Base-by-base conservation (phyloP, 1,284 basidiomycete species). In the Lignosus rhinocerotis region DNA sequence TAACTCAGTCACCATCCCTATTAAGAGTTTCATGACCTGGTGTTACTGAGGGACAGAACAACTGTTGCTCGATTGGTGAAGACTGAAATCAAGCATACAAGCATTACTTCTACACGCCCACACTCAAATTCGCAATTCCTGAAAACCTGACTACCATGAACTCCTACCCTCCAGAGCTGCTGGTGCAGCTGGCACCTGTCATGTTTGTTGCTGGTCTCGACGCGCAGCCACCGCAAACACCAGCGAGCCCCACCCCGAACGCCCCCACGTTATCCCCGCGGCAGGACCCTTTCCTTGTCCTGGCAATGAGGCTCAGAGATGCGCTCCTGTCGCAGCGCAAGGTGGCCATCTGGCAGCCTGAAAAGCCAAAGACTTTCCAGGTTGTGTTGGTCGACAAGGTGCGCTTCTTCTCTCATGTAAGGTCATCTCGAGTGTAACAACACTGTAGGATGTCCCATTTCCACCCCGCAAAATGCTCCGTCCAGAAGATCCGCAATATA, bases 161-260 rank as follows among this genome's bases (percentile, higher is more conserved):
- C 73, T 93, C 92, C 30, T 95, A 95, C 77, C 93, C 93, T 12
- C 79, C 83, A 57, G 92, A 94, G 75, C 78, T 95, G 57, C 79
- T 96, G 62, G 80, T 84, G 44, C 94, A 96, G 72, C 85, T 93
- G 51, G 87, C 86, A 38, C 95, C 95, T 25, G 86, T 96, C 51
- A 92, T 97, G 90, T 96, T 96, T 70, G 89, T 95, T 32, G 93
- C 93, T 25, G 94, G 95, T 0, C 82, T 97, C 38, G 86, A 86
- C 12, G 67, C 34, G 34, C 53, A 14, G 54, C 69, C 51, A 32
- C 69, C 1, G 58, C 69, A 19, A 56, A 59, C 59, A 2, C 36
- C 36, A 39, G 12, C 36, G 36, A 39, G 14, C 14, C 36, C 36
- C 36, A n/a, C 64, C 61, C 30, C 64, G 67, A 25, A 59, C 70